Evolutionary conservation across 805 yeast species (phyloP).

Genomic region (Cyberlindnera euphorbiae): DNA sequence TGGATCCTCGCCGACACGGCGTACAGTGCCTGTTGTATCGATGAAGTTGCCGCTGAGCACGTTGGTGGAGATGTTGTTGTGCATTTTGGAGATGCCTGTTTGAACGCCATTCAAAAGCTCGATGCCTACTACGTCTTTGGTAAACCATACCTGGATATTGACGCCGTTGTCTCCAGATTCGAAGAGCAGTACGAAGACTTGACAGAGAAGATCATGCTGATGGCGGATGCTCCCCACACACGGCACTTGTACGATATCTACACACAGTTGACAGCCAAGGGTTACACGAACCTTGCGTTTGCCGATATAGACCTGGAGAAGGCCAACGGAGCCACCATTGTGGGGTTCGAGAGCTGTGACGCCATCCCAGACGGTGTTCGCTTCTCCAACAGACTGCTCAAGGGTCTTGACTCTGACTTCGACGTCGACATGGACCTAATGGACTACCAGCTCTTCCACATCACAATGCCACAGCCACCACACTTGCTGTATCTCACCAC

Average conservation of each 20-base stretch:
- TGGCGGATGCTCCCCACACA: slow-evolving; percentile 73
- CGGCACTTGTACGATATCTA: slow-evolving; percentile 38
- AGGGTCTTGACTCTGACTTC: slow-evolving; percentile 21
- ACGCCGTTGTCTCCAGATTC: slow-evolving; percentile 36
- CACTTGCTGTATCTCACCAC: slow-evolving; percentile 73
- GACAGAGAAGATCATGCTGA: slow-evolving; percentile 47
- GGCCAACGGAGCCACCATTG: slow-evolving; percentile 33
- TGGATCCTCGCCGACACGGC: slow-evolving; percentile 95
- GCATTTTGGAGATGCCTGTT: slow-evolving; percentile 94
- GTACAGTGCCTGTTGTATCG: slow-evolving; percentile 92
- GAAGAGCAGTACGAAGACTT: slow-evolving; percentile 35
- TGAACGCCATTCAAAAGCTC: slow-evolving; percentile 70
- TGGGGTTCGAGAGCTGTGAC: slow-evolving; percentile 32
- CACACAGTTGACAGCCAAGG: slow-evolving; percentile 22
- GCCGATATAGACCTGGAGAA: slow-evolving; percentile 35
- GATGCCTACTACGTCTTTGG: slow-evolving; percentile 81
- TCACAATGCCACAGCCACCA: slow-evolving; percentile 74
- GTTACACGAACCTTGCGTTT: slow-evolving; percentile 33
- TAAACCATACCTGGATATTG: slow-evolving; percentile 48
- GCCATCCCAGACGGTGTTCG: slow-evolving; percentile 5
- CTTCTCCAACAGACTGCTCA: slow-evolving; percentile 28
- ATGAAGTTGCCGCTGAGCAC: slow-evolving; percentile 95
- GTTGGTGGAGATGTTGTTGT: slow-evolving; percentile 79
- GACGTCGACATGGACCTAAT: slow-evolving; percentile 30
- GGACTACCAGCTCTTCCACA: slow-evolving; percentile 60